Percentiles rank a stretch among this genome's conserved stretches.
These are phyloP conservation scores for Phaeoacremonium minimum DNA, from an alignment of 2,329 filamentous ascomycete species.

Conservation along the genomic window DNA sequence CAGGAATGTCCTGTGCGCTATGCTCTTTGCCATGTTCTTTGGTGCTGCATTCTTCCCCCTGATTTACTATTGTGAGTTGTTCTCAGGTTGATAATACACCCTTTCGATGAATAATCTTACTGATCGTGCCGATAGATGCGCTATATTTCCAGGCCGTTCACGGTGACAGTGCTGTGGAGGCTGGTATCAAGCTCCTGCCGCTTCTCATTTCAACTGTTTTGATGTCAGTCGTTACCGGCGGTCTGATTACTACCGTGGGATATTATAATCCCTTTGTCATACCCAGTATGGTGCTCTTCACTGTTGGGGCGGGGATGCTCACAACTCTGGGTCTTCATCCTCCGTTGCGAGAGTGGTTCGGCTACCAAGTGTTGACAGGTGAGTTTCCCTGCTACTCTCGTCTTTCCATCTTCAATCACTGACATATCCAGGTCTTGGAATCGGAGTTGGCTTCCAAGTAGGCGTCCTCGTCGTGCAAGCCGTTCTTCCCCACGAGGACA, in stretches of 20 bases:
- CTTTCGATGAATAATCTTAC: no score
- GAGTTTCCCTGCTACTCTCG: neutral
- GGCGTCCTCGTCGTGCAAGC: constrained; percentile 44
- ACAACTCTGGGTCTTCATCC: constrained; percentile 44
- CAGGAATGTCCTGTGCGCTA: constrained; percentile 31
- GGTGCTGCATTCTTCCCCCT: constrained; percentile 48
- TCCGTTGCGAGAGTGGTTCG: constrained; percentile 44
- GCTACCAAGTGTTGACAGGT: constrained; percentile 47
- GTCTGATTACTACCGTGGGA: constrained; percentile 34
- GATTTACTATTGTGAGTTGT: constrained; percentile 50
- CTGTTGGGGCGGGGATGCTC: constrained; percentile 34
- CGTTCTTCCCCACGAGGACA: constrained; percentile 36
- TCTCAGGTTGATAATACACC: constrained; percentile 38
- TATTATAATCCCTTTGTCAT: constrained; percentile 38
- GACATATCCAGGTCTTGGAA: constrained; percentile 33
- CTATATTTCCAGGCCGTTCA: constrained; percentile 52
- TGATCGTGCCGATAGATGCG: no score
- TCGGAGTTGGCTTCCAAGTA: constrained; percentile 42
- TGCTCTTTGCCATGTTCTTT: constrained; percentile 41
- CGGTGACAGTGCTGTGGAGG: constrained; percentile 45
- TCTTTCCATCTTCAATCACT: neutral
- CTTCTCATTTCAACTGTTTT: constrained; percentile 47
- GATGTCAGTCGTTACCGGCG: constrained; percentile 38
- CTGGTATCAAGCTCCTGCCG: constrained; percentile 51
- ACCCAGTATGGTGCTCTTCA: constrained; percentile 31